These are phyloP conservation scores for Orbilia quercus DNA, from an alignment of 2,329 filamentous ascomycete species.

Conservation along the genomic window DNA sequence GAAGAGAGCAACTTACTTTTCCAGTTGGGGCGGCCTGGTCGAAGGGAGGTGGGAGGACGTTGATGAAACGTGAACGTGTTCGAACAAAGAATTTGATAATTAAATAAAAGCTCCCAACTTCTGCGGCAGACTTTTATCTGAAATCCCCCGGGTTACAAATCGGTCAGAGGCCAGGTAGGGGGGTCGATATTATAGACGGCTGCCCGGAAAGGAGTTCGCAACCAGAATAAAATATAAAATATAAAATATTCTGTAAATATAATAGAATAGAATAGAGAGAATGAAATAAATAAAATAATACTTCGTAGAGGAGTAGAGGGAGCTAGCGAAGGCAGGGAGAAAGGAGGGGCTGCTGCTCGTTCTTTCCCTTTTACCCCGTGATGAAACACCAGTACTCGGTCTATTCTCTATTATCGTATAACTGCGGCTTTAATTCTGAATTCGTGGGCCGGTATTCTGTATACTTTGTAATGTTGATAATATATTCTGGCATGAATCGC, in stretches of 20 bases:
- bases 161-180: conserved; percentile 50
- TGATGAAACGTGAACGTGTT: conserved; percentile 58
- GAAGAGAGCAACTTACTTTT: conserved; percentile 50
- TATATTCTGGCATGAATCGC: conserved; percentile 42
- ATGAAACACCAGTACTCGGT: conserved; percentile 57
- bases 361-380: conserved; percentile 55
- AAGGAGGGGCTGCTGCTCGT: conserved; percentile 51
- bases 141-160: conserved; percentile 56
- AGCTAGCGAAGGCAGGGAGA: conserved; percentile 56
- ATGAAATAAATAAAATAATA: conserved; percentile 41
- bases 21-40: conserved; percentile 49
- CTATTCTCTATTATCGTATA: too few relatives aligned
- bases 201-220: conserved; percentile 46
- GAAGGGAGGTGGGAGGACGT: conserved; percentile 47
- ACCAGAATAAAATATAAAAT: conserved; percentile 43
- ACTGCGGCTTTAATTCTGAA: too few relatives aligned
- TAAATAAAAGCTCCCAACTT: conserved; percentile 59
- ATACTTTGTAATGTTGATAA: too few relatives aligned
- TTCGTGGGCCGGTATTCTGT: too few relatives aligned
- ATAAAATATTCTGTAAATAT: conserved; percentile 30
- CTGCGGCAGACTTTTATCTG: conserved; percentile 58
- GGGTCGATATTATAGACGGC: too few relatives aligned
- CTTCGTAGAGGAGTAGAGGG: too few relatives aligned
- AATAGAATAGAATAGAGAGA: conserved; percentile 33
- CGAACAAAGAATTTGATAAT: too few relatives aligned